These are phyloP conservation scores for Colletotrichum godetiae DNA, from an alignment of 2,329 filamentous ascomycete species.

Conservation along the genomic window DNA sequence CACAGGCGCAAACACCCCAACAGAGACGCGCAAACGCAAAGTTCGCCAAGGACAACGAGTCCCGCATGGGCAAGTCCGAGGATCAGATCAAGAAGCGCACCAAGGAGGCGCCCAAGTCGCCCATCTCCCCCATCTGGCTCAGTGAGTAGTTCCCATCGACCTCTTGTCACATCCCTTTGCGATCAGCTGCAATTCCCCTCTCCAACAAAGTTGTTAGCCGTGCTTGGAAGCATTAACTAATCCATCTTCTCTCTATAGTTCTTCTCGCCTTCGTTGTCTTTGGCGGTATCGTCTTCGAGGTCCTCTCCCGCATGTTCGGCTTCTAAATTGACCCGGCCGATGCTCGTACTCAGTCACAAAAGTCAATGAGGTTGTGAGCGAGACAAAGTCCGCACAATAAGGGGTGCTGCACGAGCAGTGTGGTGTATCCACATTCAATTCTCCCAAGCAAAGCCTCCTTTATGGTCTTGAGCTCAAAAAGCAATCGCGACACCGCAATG, in stretches of 20 bases:
- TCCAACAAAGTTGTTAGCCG: neutral
- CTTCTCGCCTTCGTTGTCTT: constrained; percentile 71
- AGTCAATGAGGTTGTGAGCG: neutral
- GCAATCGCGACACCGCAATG: neutral
- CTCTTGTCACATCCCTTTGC: neutral
- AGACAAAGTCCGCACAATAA: neutral
- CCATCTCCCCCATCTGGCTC: constrained; percentile 74
- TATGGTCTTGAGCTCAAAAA: neutral
- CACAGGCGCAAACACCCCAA: constrained; percentile 83
- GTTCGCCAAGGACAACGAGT: constrained; percentile 79
- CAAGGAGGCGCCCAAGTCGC: constrained; percentile 68
- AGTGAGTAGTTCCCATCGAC: constrained; percentile 55
- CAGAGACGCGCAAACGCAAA: constrained; percentile 85
- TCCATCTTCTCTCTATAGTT: constrained; percentile 46
- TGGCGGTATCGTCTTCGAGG: constrained; percentile 69
- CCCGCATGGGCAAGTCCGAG: constrained; percentile 80
- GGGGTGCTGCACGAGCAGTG: neutral
- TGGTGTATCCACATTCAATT: neutral
- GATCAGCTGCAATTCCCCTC: neutral
- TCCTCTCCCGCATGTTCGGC: constrained; percentile 63
- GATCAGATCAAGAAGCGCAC: constrained; percentile 69
- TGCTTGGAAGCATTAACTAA: neutral
- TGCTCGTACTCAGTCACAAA: neutral
- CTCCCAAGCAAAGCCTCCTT: neutral
- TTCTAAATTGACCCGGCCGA: constrained; percentile 4